Evolutionary conservation across 2,329 filamentous ascomycete genomes (phyloP), one percentile per base, ranked within the genome.

Genomic region (Alternaria sp.): DNA sequence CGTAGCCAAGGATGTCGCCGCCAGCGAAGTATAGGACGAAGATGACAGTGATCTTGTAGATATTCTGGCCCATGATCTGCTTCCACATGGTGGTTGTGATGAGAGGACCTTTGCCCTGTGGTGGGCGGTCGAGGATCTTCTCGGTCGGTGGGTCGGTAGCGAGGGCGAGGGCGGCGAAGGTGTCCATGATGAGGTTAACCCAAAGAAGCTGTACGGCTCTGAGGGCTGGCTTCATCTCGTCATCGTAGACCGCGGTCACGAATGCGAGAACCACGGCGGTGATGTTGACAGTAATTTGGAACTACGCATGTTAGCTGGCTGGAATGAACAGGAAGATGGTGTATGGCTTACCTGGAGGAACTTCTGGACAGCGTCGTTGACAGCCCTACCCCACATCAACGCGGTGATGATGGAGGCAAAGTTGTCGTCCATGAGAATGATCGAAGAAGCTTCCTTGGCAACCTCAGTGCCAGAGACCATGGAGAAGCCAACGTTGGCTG

Each of bases 321-420:
- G 25, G 14, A 11, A 12, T 2, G 18, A 8, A n/a, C 5, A 5
- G n/a, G 12, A 20, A 7, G 9, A 7, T 7, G 2, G 7, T 6
- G 10, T 26, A 6, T 6, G 12, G 57, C 68, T 94, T 71, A 72
- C 70, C 28, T 75, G 92, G 80, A 98, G 97, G 82, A 98, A 98
- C 80, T 98, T 96, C 79, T 98, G 95, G 4, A 96, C 97, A 84
- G 97, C 97, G 88, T 95, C 97, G 86, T 97, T 97, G 81, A 98
- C 97, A 65, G 94, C 93, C 66, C 96, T 90, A 58, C 95, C 96
- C 83, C 97, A 96, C 81, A 97, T 94, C 62, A 98, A 93, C 43
- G 96, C 95, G 54, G 92, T 87, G 79, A 97, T 92, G 73, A 99
- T 98, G 1, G 95, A 97, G 66, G 95, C 93, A 81, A 99, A 98